These are phyloP conservation scores for Alternaria brassicae DNA, from an alignment of 2,329 filamentous ascomycete genomes.

Conservation along the genomic window DNA sequence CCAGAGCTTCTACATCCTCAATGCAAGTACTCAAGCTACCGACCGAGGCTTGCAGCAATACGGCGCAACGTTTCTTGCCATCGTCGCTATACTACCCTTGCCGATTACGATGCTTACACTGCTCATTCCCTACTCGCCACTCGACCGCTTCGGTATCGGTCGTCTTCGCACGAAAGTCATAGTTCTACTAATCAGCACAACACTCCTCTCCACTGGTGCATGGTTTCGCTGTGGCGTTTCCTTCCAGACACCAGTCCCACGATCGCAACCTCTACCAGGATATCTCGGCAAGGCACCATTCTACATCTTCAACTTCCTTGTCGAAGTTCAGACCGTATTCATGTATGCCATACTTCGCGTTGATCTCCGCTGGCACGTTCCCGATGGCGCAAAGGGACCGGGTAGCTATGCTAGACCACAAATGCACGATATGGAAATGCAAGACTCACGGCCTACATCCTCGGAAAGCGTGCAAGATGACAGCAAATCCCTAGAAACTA, in stretches of 20 bases:
- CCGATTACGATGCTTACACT: constrained; percentile 60
- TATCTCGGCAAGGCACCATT: constrained; percentile 76
- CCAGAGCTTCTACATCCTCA: constrained; percentile 71
- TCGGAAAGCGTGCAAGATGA: constrained; percentile 6
- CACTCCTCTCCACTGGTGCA: constrained; percentile 72
- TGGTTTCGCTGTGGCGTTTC: constrained; percentile 69
- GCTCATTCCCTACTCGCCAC: constrained; percentile 53
- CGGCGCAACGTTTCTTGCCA: constrained; percentile 66
- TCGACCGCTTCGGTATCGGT: constrained; percentile 71
- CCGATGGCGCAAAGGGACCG: constrained; percentile 68
- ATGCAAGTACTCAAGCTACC: constrained; percentile 56
- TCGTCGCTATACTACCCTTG: constrained; percentile 72
- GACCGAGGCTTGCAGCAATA: constrained; percentile 71
- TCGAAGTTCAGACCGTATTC: constrained; percentile 75
- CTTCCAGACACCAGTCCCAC: constrained; percentile 57
- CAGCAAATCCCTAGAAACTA: neutral
- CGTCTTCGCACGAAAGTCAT: constrained; percentile 70
- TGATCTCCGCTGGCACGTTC: constrained; percentile 77
- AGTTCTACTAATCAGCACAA: constrained; percentile 66
- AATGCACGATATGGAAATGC: constrained; percentile 27
- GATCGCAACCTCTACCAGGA: constrained; percentile 67
- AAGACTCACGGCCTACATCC: constrained; percentile 22
- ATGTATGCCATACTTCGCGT: constrained; percentile 72
- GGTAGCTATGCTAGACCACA: constrained; percentile 30
- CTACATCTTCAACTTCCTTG: constrained; percentile 78